These are phyloP conservation scores for Begonia masoniana DNA, from an alignment of 306 rosid species.

Conservation along the genomic window DNA sequence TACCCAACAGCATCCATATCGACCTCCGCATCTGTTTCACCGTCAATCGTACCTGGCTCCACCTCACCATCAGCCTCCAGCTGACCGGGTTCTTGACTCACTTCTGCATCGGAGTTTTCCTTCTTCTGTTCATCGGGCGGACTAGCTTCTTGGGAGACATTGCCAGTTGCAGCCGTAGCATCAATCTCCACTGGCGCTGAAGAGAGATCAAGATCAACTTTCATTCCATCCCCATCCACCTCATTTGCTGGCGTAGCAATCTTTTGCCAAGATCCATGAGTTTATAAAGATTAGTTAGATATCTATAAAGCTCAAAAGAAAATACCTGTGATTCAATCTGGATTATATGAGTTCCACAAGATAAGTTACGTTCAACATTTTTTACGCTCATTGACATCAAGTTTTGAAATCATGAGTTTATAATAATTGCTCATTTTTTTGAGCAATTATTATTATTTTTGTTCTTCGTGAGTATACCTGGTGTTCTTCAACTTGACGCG, in stretches of 20 bases:
- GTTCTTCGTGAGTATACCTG: conserved; percentile 36
- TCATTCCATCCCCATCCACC: conserved; percentile 53
- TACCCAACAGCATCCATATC: conserved; percentile 55
- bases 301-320: too few species aligned
- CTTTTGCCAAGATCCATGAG: conserved; percentile 17
- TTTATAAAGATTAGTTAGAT: neutral
- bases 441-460: too few species aligned
- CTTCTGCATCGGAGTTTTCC: conserved; percentile 65
- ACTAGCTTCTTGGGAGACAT: conserved; percentile 46
- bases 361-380: too few species aligned
- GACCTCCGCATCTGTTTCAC: conserved; percentile 63
- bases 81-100: conserved; percentile 72
- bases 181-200: conserved; percentile 53
- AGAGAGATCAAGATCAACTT: conserved; percentile 36
- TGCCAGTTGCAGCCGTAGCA: conserved; percentile 23
- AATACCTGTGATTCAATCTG: too few species aligned
- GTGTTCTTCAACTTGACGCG: conserved; percentile 64
- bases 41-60: conserved; percentile 75
- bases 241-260: conserved; percentile 50
- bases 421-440: too few species aligned
- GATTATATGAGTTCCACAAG: too few species aligned
- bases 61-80: conserved; percentile 75
- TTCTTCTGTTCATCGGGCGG: conserved; percentile 67
- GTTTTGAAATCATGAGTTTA: too few species aligned
- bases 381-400: too few species aligned